Evolutionary conservation across 129 eudicot genomes (phyloP).

Genomic region (Arctium lappa): DNA sequence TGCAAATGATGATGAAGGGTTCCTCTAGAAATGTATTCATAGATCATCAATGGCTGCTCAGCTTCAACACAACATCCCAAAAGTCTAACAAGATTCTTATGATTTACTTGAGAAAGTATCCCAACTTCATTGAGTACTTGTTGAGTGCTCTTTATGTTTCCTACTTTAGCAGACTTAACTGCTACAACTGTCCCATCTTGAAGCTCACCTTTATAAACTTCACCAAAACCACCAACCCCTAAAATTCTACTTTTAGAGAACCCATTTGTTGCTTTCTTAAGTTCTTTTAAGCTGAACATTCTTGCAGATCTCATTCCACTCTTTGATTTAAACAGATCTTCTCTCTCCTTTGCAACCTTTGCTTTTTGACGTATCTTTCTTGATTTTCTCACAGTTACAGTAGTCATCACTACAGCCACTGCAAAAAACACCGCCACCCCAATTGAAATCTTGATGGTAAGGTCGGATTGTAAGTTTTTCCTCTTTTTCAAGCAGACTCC

Average conservation of each 20-base stretch:
- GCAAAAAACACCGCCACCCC: conserved; percentile 32
- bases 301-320: conserved; percentile 46
- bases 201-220: conserved; percentile 51
- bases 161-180: conserved; percentile 49
- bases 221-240: conserved; percentile 53
- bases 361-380: conserved; percentile 22
- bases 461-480: conserved; percentile 18
- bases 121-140: conserved; percentile 57
- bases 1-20: conserved; percentile 53
- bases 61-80: conserved; percentile 53
- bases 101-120: conserved; percentile 53
- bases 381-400: conserved; percentile 24
- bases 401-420: conserved; percentile 30
- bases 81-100: conserved; percentile 46
- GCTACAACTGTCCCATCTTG: conserved; percentile 50
- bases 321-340: conserved; percentile 46
- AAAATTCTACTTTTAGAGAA: conserved; percentile 37
- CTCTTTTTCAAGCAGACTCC: conserved; percentile 41
- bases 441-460: conserved; percentile 33
- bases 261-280: conserved; percentile 46
- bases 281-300: conserved; percentile 47
- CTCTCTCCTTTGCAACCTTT: conserved; percentile 47
- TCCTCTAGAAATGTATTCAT: conserved; percentile 49
- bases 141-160: conserved; percentile 45
- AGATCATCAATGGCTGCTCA: conserved; percentile 51